Evolutionary conservation across 257 asterid genomes (phyloP), one percentile per base, ranked within the genome.

Genomic region (Petrea volubilis): DNA sequence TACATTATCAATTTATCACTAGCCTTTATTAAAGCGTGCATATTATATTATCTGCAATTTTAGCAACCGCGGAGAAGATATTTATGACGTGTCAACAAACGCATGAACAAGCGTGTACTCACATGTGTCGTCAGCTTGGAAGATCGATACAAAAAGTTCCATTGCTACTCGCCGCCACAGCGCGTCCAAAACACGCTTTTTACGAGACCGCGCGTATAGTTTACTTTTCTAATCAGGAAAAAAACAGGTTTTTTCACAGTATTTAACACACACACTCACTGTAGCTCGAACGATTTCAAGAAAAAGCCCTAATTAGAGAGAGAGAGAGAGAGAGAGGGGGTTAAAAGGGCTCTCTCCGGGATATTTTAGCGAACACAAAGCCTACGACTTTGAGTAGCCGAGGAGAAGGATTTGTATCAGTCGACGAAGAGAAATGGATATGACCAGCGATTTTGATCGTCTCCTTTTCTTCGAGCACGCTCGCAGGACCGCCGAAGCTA

Each of bases 391-490:
- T 47, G 24, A 47, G 17, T 13, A 47, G 2, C 23, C 10, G 11
- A 47, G 24, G 4, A n/a, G 10, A 4, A 17, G 2, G 24, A 47
- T 47, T 47, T 47, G 55, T 14, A 47, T 47, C 55, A 3, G 24
- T n/a, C 24, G 55, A 17, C 25, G 17, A n/a, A 53, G 33, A 27
- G 33, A 27, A 10, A 86, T 84, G 85, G 84, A 88, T 0, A 84
- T 83, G 91, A 64, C 83, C 9, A 81, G 55, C 33, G 95, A 90
- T 51, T 81, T 88, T 65, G 93, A 90, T 81, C 85, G 88, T 0
- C 83, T 88, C n/a, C 71, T 88, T 20, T 86, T 86, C 78, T 88
- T 88, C 78, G 93, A 88, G 88, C 89, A 82, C 49, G 83, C 95
- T 46, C 95, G 93, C 21, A 86, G 85, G 47, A 76, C 86, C 6